Evolutionary conservation across 176 grass and related monocot genomes (phyloP).

Genomic region (Musa itinerans): DNA sequence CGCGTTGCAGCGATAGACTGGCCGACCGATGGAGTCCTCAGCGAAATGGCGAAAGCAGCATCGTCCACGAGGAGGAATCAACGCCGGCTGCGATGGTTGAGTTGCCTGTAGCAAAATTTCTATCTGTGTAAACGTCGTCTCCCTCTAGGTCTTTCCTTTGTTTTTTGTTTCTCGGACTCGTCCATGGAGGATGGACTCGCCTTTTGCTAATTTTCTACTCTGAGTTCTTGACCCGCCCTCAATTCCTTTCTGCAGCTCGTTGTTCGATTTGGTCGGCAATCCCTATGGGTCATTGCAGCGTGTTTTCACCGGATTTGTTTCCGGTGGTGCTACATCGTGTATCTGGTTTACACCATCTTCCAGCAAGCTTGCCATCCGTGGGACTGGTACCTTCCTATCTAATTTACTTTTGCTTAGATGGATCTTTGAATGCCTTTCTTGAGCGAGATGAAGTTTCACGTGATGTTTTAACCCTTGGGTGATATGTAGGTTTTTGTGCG

Average conservation of each 20-base stretch:
- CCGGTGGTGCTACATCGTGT: constrained; percentile 40
- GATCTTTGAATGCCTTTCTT: too few relatives aligned
- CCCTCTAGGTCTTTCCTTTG: too few relatives aligned
- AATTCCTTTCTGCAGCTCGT: neutral
- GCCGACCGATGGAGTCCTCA: constrained; percentile 24
- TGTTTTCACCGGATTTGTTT: constrained; percentile 52
- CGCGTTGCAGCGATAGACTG: neutral
- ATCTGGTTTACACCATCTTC: constrained; percentile 57
- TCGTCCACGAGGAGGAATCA: constrained; percentile 12
- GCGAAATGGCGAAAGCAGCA: constrained; percentile 56
- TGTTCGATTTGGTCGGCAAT: neutral
- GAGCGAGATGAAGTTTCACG: too few relatives aligned
- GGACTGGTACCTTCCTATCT: constrained; percentile 37
- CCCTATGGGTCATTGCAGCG: constrained; percentile 35
- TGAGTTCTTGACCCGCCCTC: too few relatives aligned
- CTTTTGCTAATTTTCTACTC: neutral
- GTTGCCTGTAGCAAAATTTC: constrained; percentile 1
- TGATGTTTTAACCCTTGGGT: too few relatives aligned
- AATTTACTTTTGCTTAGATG: too few relatives aligned
- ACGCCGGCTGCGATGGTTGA: neutral
- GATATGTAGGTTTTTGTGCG: too few relatives aligned
- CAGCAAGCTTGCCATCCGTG: constrained; percentile 79
- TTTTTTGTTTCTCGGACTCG: constrained; percentile 31
- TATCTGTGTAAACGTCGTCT: neutral
- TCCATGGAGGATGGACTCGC: constrained; percentile 36